These are phyloP conservation scores for Mycena olivaceomarginata DNA, from an alignment of 768 basidiomycete species.

Conservation along the genomic window DNA sequence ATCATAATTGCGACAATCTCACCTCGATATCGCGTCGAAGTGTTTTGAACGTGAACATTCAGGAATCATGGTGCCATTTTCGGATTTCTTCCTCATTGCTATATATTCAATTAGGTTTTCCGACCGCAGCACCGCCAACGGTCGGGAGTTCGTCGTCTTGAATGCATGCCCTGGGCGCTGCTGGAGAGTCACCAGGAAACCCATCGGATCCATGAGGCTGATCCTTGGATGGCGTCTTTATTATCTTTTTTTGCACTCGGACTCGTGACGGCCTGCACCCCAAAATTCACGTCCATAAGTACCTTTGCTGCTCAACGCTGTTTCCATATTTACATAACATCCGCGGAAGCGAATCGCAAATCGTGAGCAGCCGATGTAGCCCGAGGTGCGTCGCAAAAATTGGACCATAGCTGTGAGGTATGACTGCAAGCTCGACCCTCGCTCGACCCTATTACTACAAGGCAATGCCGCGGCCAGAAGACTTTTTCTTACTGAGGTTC, in stretches of 20 bases:
- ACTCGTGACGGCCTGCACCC: not conserved
- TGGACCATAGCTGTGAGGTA: not conserved
- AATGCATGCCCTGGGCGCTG: not conserved
- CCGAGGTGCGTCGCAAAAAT: constrained; percentile 1
- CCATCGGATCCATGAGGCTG: not conserved
- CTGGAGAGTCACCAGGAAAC: not conserved
- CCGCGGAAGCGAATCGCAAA: constrained; percentile 3
- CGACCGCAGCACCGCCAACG: not conserved
- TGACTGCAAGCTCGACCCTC: not conserved
- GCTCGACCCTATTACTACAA: constrained; percentile 18
- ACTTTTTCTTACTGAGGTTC: constrained; percentile 2
- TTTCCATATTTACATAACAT: constrained; percentile 2
- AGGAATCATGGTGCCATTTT: not conserved
- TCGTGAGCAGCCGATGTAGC: not conserved
- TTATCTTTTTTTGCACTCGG: not conserved
- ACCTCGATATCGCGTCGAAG: not conserved
- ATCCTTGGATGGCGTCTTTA: not conserved
- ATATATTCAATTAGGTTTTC: not conserved
- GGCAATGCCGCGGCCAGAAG: constrained; percentile 26
- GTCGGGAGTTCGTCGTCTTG: constrained; percentile 15
- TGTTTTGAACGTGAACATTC: not conserved
- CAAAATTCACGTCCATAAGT: not conserved
- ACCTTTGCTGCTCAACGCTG: too few species aligned
- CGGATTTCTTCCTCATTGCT: not conserved
- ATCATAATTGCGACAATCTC: not conserved